phyloP scores from a whole-genome alignment of 2,329 filamentous ascomycete genomes.

The Penicillium crustosum region DNA sequence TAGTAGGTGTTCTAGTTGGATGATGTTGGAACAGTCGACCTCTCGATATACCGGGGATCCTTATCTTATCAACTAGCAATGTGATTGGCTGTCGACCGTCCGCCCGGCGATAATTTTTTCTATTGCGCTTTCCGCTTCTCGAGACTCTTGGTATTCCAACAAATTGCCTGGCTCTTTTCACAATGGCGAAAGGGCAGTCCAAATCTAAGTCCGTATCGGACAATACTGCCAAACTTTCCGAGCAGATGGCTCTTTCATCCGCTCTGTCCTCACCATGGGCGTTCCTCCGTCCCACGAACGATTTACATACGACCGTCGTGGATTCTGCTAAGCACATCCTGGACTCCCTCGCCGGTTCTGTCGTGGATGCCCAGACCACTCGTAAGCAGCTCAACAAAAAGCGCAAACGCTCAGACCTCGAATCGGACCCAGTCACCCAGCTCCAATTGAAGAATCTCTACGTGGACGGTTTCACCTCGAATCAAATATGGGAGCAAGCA shows the following conservation, averaged over 20 bases:
- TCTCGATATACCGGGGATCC: not conserved
- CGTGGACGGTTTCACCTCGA: constrained; percentile 79
- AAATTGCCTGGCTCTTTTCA: constrained; percentile 4
- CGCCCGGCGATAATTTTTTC: constrained; percentile 26
- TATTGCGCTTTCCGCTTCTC: constrained; percentile 8
- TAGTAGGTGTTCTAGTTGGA: too few species aligned
- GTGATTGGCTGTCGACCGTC: constrained; percentile 6
- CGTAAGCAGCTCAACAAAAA: constrained; percentile 70
- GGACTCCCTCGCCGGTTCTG: constrained; percentile 71
- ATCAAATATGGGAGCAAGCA: constrained; percentile 93
- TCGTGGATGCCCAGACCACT: constrained; percentile 70
- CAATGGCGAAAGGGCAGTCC: constrained; percentile 21
- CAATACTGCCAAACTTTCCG: not conserved
- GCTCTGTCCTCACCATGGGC: constrained; percentile 64
- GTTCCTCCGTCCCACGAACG: constrained; percentile 72
- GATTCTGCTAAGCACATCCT: constrained; percentile 76
- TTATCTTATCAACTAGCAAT: constrained; percentile 8
- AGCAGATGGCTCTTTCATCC: constrained; percentile 19
- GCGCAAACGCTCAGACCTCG: constrained; percentile 65
- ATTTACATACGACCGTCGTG: constrained; percentile 68
- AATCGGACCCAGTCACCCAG: constrained; percentile 46
- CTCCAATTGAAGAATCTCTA: constrained; percentile 84
- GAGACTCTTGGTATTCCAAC: not conserved
- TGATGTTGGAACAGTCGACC: not conserved
- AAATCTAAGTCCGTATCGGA: not conserved